Conservation (phyloP, 495 filamentous ascomycete genomes). For the Rostrohypoxylon terebratum region DNA sequence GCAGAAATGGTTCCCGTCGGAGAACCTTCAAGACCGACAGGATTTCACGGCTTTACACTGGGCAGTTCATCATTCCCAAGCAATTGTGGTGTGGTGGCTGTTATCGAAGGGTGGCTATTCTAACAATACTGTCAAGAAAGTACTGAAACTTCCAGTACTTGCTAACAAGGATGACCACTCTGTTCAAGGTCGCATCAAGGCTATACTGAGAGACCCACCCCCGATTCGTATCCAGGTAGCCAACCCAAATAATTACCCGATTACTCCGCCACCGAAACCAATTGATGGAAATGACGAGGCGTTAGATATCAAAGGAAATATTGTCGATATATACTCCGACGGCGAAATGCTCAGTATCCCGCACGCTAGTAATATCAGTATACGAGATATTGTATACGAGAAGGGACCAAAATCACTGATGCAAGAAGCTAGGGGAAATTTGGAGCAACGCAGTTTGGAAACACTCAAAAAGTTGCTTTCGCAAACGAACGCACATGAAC, state of each 20-base stretch:
- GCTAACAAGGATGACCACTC: conserved; percentile 1
- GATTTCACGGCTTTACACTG: conserved; percentile 17
- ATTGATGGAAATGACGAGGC: neutral
- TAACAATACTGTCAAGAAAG: conserved; percentile 10
- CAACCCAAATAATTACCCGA: conserved; percentile 17
- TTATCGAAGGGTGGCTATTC: conserved; percentile 37
- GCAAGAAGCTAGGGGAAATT: neutral
- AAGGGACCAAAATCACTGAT: conserved; percentile 20
- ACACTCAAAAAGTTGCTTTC: no score
- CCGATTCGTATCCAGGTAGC: conserved; percentile 17
- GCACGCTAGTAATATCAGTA: conserved; percentile 8
- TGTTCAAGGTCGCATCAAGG: conserved; percentile 8
- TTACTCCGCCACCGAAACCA: conserved; percentile 6
- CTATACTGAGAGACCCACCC: conserved; percentile 23
- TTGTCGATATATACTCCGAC: conserved; percentile 18
- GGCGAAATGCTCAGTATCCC: conserved; percentile 17
- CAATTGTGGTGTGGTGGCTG: conserved; percentile 32
- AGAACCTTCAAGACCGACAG: neutral
- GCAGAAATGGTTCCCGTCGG: conserved; percentile 7
- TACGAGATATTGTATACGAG: conserved; percentile 25
- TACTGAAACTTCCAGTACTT: conserved; percentile 5
- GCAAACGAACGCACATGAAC: no score
- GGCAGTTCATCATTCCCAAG: conserved; percentile 19
- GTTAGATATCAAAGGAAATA: conserved; percentile 15
- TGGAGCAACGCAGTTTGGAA: conserved; percentile 4